Percentiles rank a stretch among this genome's conserved stretches.
Conservation (phyloP, 768 basidiomycete species). For the Guyanaporus albipodus region DNA sequence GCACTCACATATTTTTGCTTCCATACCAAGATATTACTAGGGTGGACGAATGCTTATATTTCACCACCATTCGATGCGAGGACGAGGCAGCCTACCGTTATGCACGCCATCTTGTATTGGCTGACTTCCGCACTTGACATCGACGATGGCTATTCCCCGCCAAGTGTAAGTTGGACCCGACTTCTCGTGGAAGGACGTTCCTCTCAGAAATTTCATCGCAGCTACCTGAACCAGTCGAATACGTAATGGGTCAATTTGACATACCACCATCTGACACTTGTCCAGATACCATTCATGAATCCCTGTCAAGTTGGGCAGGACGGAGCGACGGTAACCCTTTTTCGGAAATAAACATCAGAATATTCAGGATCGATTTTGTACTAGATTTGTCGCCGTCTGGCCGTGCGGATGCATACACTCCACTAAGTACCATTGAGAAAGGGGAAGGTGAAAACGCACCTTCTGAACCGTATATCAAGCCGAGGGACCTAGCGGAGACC, state of each 20-base stretch:
- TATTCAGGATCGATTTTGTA: not conserved
- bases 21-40: constrained; percentile 28
- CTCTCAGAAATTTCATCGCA: constrained; percentile 4
- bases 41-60: constrained; percentile 52
- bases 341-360: not conserved
- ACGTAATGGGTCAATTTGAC: constrained; percentile 28
- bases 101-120: constrained; percentile 55
- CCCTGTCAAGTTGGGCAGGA: constrained; percentile 31
- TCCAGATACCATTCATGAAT: constrained; percentile 19
- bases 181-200: not conserved
- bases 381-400: constrained; percentile 27
- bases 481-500: constrained; percentile 21
- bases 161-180: constrained; percentile 16
- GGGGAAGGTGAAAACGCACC: constrained; percentile 9
- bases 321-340: constrained; percentile 25
- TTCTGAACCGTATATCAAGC: constrained; percentile 17
- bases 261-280: constrained; percentile 22
- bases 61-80: constrained; percentile 42
- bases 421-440: constrained; percentile 21
- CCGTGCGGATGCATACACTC: constrained; percentile 7
- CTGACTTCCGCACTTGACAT: constrained; percentile 44
- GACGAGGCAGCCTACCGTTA: constrained; percentile 43
- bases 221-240: constrained; percentile 32
- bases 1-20: not conserved
- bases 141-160: constrained; percentile 28